Conservation (phyloP, 2,329 filamentous ascomycete species). For the Allantophomopsis lycopodina region DNA sequence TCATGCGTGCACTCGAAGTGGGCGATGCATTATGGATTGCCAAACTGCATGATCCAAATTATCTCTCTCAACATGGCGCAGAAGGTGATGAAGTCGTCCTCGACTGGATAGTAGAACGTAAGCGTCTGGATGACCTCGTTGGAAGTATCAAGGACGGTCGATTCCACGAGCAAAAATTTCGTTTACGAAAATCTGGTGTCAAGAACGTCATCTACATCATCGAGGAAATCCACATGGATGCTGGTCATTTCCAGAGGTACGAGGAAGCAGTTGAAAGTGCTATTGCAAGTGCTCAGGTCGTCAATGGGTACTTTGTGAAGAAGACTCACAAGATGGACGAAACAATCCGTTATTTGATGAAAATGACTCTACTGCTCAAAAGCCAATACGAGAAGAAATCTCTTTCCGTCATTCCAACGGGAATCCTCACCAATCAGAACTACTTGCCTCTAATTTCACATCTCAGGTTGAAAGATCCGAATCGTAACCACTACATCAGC, state of each 20-base stretch:
- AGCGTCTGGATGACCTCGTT: slow-evolving; percentile 69
- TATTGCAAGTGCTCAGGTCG: slow-evolving; percentile 64
- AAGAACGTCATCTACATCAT: slow-evolving; percentile 68
- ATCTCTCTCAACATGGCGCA: slow-evolving; percentile 39
- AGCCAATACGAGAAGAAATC: slow-evolving; percentile 45
- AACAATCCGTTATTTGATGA: slow-evolving; percentile 60
- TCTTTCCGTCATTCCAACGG: slow-evolving; percentile 52
- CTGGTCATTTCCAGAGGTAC: slow-evolving; percentile 37
- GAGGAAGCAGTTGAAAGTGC: slow-evolving; percentile 58
- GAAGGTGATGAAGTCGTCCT: slow-evolving; percentile 60
- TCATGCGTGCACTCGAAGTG: slow-evolving; percentile 55
- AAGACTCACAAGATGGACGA: slow-evolving; percentile 64
- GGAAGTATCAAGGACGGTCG: slow-evolving; percentile 70
- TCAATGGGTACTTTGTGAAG: slow-evolving; percentile 70
- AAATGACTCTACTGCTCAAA: slow-evolving; percentile 57
- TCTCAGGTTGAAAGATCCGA: slow-evolving; percentile 36
- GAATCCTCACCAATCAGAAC: slow-evolving; percentile 45
- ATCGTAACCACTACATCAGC: slow-evolving; percentile 43
- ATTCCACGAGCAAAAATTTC: slow-evolving; percentile 77
- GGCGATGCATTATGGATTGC: slow-evolving; percentile 74
- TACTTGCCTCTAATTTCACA: slow-evolving; percentile 51
- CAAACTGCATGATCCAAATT: slow-evolving; percentile 45
- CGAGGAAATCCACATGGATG: slow-evolving; percentile 54
- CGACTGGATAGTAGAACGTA: slow-evolving; percentile 72
- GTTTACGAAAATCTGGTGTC: slow-evolving; percentile 58